These are phyloP conservation scores for Suillus subaureus DNA, from an alignment of 768 basidiomycete species.

Conservation along the genomic window DNA sequence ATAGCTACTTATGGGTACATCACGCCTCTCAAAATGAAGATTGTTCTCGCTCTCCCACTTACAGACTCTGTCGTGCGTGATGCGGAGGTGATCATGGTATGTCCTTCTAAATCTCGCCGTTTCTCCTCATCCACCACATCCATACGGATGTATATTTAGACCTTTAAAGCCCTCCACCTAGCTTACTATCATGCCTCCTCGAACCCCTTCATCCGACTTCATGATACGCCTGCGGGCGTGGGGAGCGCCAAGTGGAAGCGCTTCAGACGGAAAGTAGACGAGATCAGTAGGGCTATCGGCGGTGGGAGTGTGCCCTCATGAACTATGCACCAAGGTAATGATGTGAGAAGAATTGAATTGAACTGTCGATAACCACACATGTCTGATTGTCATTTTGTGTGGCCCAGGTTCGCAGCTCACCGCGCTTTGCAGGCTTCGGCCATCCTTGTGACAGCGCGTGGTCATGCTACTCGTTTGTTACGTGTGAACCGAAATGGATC, in stretches of 20 bases:
- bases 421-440: slow-evolving; percentile 30
- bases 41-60: slow-evolving; percentile 77
- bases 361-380: neutral
- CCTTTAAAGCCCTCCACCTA: slow-evolving; percentile 88
- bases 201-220: slow-evolving; percentile 83
- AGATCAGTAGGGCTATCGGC: slow-evolving; percentile 65
- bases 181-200: slow-evolving; percentile 82
- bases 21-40: slow-evolving; percentile 86
- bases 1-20: slow-evolving; percentile 92
- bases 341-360: slow-evolving; percentile 1
- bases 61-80: slow-evolving; percentile 84
- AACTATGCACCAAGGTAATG: slow-evolving; percentile 20
- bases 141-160: slow-evolving; percentile 43
- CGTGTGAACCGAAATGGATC: slow-evolving; percentile 55
- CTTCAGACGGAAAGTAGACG: slow-evolving; percentile 73
- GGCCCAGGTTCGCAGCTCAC: slow-evolving; percentile 27
- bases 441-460: slow-evolving; percentile 22
- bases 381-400: slow-evolving; percentile 6
- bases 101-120: slow-evolving; percentile 24
- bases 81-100: slow-evolving; percentile 72
- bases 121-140: neutral
- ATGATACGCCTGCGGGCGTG: slow-evolving; percentile 52
- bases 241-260: slow-evolving; percentile 69
- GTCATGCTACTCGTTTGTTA: slow-evolving; percentile 21
- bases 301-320: slow-evolving; percentile 34